Conservation (phyloP, 2,329 filamentous ascomycete species). For the Aspergillus quadrilineatus region DNA sequence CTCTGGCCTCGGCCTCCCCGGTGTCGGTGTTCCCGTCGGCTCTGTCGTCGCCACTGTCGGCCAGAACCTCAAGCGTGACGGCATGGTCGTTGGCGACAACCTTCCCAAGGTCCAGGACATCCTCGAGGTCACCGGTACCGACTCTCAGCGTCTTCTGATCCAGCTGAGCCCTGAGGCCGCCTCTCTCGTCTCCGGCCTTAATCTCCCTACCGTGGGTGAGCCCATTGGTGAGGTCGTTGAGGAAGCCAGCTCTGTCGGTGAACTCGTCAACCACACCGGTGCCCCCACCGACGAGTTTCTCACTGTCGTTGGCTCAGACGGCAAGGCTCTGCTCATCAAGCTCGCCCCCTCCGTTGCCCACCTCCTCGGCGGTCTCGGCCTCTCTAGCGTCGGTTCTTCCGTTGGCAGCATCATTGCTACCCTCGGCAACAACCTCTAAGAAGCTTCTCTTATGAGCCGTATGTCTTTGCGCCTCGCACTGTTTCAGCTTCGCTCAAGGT, state of each 20-base stretch:
- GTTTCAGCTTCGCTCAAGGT: not conserved
- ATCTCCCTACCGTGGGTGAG: conserved; percentile 27
- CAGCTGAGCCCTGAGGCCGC: conserved; percentile 30
- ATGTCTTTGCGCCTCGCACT: no score
- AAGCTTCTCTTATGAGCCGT: not conserved
- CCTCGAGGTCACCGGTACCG: conserved; percentile 31
- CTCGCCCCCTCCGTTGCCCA: conserved; percentile 24
- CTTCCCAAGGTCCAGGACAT: conserved; percentile 25
- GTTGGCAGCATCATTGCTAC: conserved; percentile 26
- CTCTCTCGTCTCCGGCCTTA: conserved; percentile 24
- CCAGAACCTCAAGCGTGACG: conserved; percentile 31
- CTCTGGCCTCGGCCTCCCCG: conserved; percentile 15
- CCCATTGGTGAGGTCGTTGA: conserved; percentile 30
- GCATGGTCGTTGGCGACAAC: conserved; percentile 29
- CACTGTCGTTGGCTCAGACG: conserved; percentile 29
- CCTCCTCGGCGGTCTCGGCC: conserved; percentile 16
- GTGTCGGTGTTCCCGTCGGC: conserved; percentile 22
- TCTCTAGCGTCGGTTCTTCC: conserved; percentile 14
- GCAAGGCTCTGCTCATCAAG: conserved; percentile 31
- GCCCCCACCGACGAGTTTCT: conserved; percentile 27
- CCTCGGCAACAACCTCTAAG: conserved; percentile 29
- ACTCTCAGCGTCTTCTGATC: conserved; percentile 31
- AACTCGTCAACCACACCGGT: conserved; percentile 29
- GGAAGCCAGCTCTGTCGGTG: conserved; percentile 14
- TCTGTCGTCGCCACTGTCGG: conserved; percentile 23